Evolutionary conservation across 2,329 filamentous ascomycete genomes (phyloP), one percentile per base, ranked within the genome.

Genomic region (Epichloe hybrida): DNA sequence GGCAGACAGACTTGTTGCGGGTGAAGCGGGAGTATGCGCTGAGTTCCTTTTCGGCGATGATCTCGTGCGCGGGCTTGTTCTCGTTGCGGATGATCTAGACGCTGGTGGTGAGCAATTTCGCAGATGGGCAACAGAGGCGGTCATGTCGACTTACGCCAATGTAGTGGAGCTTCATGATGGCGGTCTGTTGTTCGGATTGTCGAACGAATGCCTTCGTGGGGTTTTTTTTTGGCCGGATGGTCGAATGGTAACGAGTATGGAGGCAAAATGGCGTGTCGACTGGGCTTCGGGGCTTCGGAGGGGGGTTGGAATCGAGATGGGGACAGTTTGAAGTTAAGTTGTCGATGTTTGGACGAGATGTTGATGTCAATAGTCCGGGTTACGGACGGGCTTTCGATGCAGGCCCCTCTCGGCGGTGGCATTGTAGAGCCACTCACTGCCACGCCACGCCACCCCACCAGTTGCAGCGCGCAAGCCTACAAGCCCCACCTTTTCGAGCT

Each of bases 111-210:
- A 49, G 35, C 21, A 40, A 34, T 42, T 23, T 31, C 42, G 51
- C n/a, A 34, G 21, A 20, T 12, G 23, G 58, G 47, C 53, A 55
- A 54, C 36, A 46, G 50, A 53, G 53, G 48, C 54, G 55, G 56
- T 56, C 54, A 55, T 54, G 55, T 65, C 82, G 57, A 35, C 52
- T 51, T 82, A 93, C 88, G 61, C 87, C 88, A 65, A 94, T 88
- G 70, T 93, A 93, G 69, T 86, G 77, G 68, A 93, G 73, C 80
- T 90, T 91, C 87, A 91, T 91, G 65, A 61, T 82, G 69, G 56
- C 49, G 39, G 46, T 23, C 45, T 27, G 27, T 15, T 36, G 8
- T 34, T 41, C 34, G 48, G 48, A 27, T n/a, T 9, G 12, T 39
- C 17, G 15, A 17, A 21, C 17, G 17, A 17, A 17, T 9, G n/a